Evolutionary conservation across 495 filamentous ascomycete species (phyloP).

Genomic region (Penicillium lividum): DNA sequence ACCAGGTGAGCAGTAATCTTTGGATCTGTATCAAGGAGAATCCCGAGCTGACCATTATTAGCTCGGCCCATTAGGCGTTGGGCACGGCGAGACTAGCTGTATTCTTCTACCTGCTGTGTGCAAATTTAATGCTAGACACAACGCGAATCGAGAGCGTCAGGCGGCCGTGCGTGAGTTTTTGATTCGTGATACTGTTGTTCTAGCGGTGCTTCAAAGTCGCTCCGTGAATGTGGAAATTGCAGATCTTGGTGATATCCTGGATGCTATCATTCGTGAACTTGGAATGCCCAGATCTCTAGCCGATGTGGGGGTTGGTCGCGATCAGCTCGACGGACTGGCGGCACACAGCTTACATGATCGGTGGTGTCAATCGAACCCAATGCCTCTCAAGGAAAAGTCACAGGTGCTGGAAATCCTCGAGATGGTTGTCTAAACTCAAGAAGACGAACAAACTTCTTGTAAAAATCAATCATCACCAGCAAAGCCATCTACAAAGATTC

Average conservation of each 20-base stretch:
- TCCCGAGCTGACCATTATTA: conserved; percentile 12
- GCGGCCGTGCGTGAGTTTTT: conserved; percentile 48
- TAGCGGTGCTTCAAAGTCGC: conserved; percentile 38
- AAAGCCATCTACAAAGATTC: no score
- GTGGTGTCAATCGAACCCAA: conserved; percentile 51
- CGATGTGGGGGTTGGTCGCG: conserved; percentile 53
- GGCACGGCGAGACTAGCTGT: conserved; percentile 67
- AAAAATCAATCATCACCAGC: not conserved
- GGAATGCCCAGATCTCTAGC: conserved; percentile 57
- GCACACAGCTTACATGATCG: conserved; percentile 53
- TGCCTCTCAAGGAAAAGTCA: conserved; percentile 46
- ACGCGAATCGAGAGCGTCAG: conserved; percentile 50
- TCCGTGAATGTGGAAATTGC: conserved; percentile 35
- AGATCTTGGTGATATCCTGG: conserved; percentile 57
- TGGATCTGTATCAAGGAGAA: not conserved
- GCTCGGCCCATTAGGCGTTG: conserved; percentile 63
- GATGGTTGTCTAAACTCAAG: conserved; percentile 33
- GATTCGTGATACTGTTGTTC: conserved; percentile 46
- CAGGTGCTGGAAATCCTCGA: conserved; percentile 60
- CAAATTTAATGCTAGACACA: conserved; percentile 56
- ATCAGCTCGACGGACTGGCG: conserved; percentile 53
- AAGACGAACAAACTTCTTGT: not conserved
- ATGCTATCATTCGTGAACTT: conserved; percentile 54
- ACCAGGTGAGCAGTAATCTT: conserved; percentile 45
- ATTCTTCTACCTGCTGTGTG: conserved; percentile 62